phyloP scores from a whole-genome alignment of 202 grass and related monocot species.

The Carex arenaria region DNA sequence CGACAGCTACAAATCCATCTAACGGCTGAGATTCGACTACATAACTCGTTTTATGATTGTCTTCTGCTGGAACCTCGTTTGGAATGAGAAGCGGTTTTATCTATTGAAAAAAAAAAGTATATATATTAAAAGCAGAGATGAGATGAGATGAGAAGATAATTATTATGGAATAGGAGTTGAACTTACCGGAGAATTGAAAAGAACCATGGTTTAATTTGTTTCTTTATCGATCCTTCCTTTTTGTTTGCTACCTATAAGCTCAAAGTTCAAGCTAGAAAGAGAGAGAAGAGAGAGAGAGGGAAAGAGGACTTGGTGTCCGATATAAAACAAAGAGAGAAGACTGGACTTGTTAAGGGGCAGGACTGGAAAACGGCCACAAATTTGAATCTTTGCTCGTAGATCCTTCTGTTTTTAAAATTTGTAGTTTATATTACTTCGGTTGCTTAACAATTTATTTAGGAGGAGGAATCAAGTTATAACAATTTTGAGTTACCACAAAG shows the following conservation, averaged over 20 bases:
- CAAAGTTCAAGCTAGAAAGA: constrained; percentile 16
- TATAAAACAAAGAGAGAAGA: constrained; percentile 23
- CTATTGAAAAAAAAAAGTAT: neutral
- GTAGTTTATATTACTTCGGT: neutral
- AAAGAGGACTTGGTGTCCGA: constrained; percentile 8
- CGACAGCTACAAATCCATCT: constrained; percentile 55
- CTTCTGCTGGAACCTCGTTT: neutral
- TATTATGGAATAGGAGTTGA: neutral
- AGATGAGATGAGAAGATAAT: neutral
- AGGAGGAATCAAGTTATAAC: no score
- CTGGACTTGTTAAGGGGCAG: neutral
- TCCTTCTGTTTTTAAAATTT: neutral
- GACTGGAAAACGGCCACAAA: neutral
- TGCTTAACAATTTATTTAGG: neutral
- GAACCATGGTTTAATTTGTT: constrained; percentile 19
- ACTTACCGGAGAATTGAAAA: neutral
- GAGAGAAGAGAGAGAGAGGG: neutral
- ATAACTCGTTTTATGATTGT: neutral
- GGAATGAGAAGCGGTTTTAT: neutral
- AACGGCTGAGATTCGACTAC: constrained; percentile 22
- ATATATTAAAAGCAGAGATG: neutral
- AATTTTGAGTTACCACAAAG: no score
- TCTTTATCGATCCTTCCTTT: constrained; percentile 12
- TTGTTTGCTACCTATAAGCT: neutral
- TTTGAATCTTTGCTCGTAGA: neutral